Conservation (phyloP, 345 rosid genomes). For the Microthlaspi erraticum region DNA sequence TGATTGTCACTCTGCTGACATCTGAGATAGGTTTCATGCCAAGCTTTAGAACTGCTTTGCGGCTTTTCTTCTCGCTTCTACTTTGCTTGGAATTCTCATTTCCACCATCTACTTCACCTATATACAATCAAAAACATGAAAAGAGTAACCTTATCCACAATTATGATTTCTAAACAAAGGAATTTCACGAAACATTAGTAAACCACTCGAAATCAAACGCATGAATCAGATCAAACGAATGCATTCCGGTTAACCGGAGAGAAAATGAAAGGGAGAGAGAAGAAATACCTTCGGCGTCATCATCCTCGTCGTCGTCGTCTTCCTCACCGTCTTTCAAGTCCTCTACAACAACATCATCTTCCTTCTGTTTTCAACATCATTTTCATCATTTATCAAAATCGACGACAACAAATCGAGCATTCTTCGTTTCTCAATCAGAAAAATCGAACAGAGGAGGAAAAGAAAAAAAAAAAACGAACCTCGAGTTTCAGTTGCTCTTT, state of each 20-base stretch:
- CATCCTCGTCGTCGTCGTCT: conserved; percentile 62
- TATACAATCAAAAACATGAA: background rate
- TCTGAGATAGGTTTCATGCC: conserved; percentile 81
- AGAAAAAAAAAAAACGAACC: background rate
- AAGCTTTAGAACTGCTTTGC: conserved; percentile 77
- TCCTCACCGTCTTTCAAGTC: conserved; percentile 71
- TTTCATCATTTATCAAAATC: too few relatives aligned
- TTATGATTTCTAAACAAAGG: too few relatives aligned
- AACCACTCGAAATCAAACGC: conserved; percentile 1
- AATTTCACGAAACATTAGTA: background rate
- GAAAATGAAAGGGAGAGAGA: background rate
- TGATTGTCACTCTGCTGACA: conserved; percentile 81
- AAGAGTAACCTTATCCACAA: background rate
- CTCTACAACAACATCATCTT: conserved; percentile 48
- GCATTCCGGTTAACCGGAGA: background rate
- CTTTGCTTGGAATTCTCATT: conserved; percentile 78
- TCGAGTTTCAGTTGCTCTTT: conserved; percentile 30
- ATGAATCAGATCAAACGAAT: background rate
- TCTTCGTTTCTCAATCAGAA: background rate
- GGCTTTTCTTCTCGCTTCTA: conserved; percentile 81
- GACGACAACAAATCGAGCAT: background rate
- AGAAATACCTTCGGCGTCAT: conserved; percentile 57
- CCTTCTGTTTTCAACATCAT: too few relatives aligned
- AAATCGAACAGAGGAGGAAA: background rate
- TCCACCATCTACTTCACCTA: conserved; percentile 52